Base-by-base conservation (phyloP, 2,329 filamentous ascomycete species). In the Talaromyces sp. region DNA sequence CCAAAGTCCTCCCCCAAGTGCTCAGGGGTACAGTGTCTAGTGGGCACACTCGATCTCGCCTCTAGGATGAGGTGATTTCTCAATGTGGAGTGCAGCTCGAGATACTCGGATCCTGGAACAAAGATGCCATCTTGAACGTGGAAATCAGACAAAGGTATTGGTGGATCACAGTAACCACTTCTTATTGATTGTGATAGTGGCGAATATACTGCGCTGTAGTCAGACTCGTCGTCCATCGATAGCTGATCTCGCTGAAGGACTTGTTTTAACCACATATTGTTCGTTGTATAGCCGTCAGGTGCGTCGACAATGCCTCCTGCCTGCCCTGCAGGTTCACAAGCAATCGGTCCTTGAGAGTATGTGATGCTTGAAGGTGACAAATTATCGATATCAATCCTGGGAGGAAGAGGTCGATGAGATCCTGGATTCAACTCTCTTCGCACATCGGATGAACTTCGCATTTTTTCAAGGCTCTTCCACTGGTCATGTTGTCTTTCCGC, bases 11-110 rank as follows among this genome's bases (percentile, higher is more conserved):
- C 52, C 7, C 31, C 11, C 43, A 47, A 24, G 27, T 61, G 59
- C 16, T 48, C 59, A 0, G 59, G 45, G 11, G 59, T 61, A 5
- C 59, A 47, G 16, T 50, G 41, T 13, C 59, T 33, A 11, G 59
- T 48, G 4, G 59, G 59, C 19, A 27, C 59, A 37, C 59, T 48
- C 19, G 59, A 61, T 7, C 31, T 61, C 14, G 47, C 59, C 27
- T 61, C 59, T 50, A 61, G 45, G 19, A 61, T 61, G 16, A 61
- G 59, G 19, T 61, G 59, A 19, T 61, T 61, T 24, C 59, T 61
- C 45, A 61, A 37, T 3, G 59, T 61, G 2, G 59, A 61, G 27
- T 61, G 59, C 24, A 61, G 47, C 31, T 61, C 43, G 10, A 61
- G 59, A 11, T 61, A 61, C 45, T 61, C 59, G 5, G 59, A 61